Evolutionary conservation across 2,329 filamentous ascomycete genomes (phyloP), one percentile per base, ranked within the genome.

Genomic region (Aotearoamyces nothofagi): DNA sequence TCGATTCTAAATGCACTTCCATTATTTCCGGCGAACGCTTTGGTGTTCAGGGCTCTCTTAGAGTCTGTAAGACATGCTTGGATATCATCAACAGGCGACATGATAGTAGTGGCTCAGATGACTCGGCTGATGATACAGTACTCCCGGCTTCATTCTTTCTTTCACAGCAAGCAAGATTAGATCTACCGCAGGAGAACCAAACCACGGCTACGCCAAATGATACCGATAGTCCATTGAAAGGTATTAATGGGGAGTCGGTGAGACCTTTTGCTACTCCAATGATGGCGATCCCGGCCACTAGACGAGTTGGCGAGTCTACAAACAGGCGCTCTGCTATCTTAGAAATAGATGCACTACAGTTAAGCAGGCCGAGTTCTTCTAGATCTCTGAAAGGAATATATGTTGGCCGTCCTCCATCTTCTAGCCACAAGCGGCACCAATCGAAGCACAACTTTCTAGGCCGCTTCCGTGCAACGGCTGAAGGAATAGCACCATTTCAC

Each of bases 1-100:
- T 98, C 46, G 90, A 96, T 52, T 81, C 82, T 4, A 92, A 92
- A 51, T 98, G 90, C 54, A 98, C 87, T 1, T 79, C 79, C 4
- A 74, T 87, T n/a, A 82, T 96, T 14, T 70, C 83, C 5, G 90
- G 87, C 5, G 70, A 79, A 38, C 74, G 77, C 27, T 96, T 98
- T 50, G 86, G 83, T 10, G 83, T 94, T 27, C 70, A 75, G 26
- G 80, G 83, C 5, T 81, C 74, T 9, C 62, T 98, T 23, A 69
- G 87, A 33, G 82, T 98, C 9, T 98, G 90, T 57, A 93, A 86
- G 43, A 82, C 81, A 13, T 98, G 90, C 44, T 74, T 96, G 40
- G 71, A 73, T 30, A 84, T 96, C 46, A 92, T 98, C 41, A 83
- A 86, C 41, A 79, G 82, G 22, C 77, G 87, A 25, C 79, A 92